Base-by-base conservation (phyloP, 495 filamentous ascomycete genomes). In the Hypoxylon trugodes region DNA sequence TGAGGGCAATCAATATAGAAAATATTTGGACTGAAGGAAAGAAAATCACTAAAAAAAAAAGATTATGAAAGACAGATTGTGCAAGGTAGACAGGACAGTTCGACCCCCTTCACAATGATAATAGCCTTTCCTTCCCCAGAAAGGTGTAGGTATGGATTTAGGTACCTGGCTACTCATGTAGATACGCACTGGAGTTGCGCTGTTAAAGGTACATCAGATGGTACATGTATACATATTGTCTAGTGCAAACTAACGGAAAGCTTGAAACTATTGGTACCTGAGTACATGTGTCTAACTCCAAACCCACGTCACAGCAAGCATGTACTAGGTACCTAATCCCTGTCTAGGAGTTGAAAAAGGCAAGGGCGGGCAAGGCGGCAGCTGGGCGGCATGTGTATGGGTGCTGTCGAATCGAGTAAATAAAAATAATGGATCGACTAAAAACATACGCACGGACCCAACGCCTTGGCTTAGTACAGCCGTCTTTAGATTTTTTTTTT, bases 191-290 rank as follows among this genome's bases (percentile, higher is more conserved):
- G n/a, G n/a, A n/a, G n/a, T n/a, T n/a, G n/a, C n/a, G n/a, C n/a
- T n/a, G n/a, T n/a, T n/a, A n/a, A n/a, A n/a, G n/a, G n/a, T n/a
- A n/a, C n/a, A n/a, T n/a, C n/a, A n/a, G n/a, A n/a, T n/a, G n/a
- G n/a, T n/a, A n/a, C n/a, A n/a, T n/a, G n/a, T n/a, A n/a, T n/a
- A n/a, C n/a, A 48, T 16, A 5, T 47, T 30, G 36, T 52, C 52
- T 42, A 51, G 45, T 60, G 37, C 22, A 60, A 46, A 18, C 37
- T 60, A 52, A 32, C 16, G 41, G n/a, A n/a, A 50, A 30, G 45
- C 47, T 64, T 58, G 52, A 64, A 58, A 64, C 53, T 25, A 24
- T 15, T 3, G 9, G 55, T 65, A 65, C 61, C 30, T 45, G 15
- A 19, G 38, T 61, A 61, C 58, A 10, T 32, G 8, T 6, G n/a